Evolutionary conservation across 2,329 filamentous ascomycete genomes (phyloP).

Genomic region (Rugonectria rugulosa): DNA sequence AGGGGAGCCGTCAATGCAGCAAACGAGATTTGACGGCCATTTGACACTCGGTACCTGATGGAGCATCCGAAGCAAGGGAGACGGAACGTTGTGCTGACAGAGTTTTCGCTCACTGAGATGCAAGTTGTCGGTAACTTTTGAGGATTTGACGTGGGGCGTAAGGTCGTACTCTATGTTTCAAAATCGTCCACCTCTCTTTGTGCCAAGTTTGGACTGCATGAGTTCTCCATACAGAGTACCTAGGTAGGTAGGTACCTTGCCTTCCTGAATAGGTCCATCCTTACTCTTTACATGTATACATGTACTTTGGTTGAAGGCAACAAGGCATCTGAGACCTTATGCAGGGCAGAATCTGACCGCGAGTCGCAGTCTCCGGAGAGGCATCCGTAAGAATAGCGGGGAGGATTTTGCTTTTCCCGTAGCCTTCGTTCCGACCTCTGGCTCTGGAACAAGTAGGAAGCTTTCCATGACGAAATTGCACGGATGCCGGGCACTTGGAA

Average conservation of each 20-base stretch:
- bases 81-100: too few species aligned
- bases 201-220: slow-evolving; percentile 23
- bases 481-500: neutral
- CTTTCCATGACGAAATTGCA: neutral
- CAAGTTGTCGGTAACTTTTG: slow-evolving; percentile 4
- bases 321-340: neutral
- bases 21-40: slow-evolving; percentile 1
- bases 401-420: neutral
- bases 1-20: slow-evolving; percentile 18
- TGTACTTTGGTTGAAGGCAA: too few species aligned
- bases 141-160: slow-evolving; percentile 16
- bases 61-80: too few species aligned
- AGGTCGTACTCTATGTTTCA: slow-evolving; percentile 14
- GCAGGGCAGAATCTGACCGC: slow-evolving; percentile 23
- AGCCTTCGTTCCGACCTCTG: neutral
- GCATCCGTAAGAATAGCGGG: neutral
- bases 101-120: too few species aligned
- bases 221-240: too few species aligned
- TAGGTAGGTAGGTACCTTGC: too few species aligned
- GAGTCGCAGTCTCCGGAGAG: too few species aligned
- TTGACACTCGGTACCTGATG: too few species aligned
- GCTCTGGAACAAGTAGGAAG: too few species aligned
- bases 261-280: too few species aligned
- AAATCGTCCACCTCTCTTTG: slow-evolving; percentile 25
- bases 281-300: too few species aligned